Conservation (phyloP, 2,329 filamentous ascomycete species). For the Hymenoscyphus fraxineus region DNA sequence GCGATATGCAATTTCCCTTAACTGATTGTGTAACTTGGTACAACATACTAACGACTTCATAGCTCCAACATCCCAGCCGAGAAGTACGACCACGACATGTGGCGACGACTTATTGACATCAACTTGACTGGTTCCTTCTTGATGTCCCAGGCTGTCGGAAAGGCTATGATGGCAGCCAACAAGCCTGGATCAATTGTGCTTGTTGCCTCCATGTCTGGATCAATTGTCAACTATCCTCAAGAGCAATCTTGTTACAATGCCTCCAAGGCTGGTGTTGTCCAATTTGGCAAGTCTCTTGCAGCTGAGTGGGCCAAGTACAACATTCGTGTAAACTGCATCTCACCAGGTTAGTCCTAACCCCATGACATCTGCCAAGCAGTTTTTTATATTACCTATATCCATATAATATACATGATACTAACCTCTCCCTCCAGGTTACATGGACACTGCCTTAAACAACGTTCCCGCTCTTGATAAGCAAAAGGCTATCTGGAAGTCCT, state of each 20-base stretch:
- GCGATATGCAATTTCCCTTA: slow-evolving; percentile 11
- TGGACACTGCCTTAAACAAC: slow-evolving; percentile 79
- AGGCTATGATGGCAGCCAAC: slow-evolving; percentile 67
- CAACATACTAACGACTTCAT: slow-evolving; percentile 14
- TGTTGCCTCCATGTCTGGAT: slow-evolving; percentile 76
- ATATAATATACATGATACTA: not conserved
- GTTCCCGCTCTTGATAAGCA: slow-evolving; percentile 74
- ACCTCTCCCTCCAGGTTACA: slow-evolving; percentile 53
- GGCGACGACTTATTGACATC: slow-evolving; percentile 75
- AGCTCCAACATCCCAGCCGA: slow-evolving; percentile 79
- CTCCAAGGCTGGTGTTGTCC: slow-evolving; percentile 75
- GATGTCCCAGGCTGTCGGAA: slow-evolving; percentile 68
- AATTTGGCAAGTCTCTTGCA: slow-evolving; percentile 75
- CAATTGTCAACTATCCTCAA: slow-evolving; percentile 82
- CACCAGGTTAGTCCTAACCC: slow-evolving; percentile 46
- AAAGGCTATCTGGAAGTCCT: slow-evolving; percentile 74
- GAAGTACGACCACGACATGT: slow-evolving; percentile 71
- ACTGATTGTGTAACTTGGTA: not conserved
- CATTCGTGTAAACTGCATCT: slow-evolving; percentile 82
- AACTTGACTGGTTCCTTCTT: slow-evolving; percentile 78
- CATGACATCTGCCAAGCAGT: not conserved
- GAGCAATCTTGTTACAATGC: slow-evolving; percentile 82
- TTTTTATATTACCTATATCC: not conserved
- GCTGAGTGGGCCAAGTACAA: slow-evolving; percentile 80
- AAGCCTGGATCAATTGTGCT: slow-evolving; percentile 72